A percentile compares a stretch with the other conserved stretches of the same genome.
Evolutionary conservation across 148 eudicot genomes (phyloP).

Genomic region (Camellia sinensis): DNA sequence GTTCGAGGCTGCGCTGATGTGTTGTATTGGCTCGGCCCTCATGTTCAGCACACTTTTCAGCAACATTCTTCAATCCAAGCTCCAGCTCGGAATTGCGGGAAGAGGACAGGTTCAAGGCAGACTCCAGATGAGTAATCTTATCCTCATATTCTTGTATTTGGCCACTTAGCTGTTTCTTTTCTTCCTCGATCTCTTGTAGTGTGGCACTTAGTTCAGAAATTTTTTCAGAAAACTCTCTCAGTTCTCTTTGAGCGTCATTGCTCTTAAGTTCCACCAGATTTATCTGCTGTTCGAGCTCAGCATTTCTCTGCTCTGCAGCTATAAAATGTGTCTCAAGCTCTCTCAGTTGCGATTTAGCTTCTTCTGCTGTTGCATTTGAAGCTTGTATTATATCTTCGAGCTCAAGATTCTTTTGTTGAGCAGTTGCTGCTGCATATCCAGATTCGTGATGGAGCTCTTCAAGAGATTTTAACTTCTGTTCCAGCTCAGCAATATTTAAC

Average conservation of each 20-base stretch:
- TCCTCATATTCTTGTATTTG: slow-evolving; percentile 30
- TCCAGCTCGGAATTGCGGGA: slow-evolving; percentile 43
- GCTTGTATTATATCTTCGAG: slow-evolving; percentile 38
- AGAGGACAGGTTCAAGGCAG: slow-evolving; percentile 33
- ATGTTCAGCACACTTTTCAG: too few species aligned
- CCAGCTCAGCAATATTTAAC: slow-evolving; percentile 45
- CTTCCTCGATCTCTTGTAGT: slow-evolving; percentile 33
- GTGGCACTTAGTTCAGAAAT: slow-evolving; percentile 24
- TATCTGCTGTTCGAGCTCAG: slow-evolving; percentile 39
- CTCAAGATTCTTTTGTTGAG: slow-evolving; percentile 39
- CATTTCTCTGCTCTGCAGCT: slow-evolving; percentile 28
- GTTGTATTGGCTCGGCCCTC: too few species aligned
- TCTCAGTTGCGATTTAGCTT: slow-evolving; percentile 36
- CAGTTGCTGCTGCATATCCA: slow-evolving; percentile 32
- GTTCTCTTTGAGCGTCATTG: slow-evolving; percentile 36
- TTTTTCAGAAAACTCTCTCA: slow-evolving; percentile 34
- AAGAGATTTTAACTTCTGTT: slow-evolving; percentile 39
- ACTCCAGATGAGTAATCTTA: slow-evolving; percentile 36
- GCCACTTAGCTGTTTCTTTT: slow-evolving; percentile 28
- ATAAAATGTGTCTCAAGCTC: slow-evolving; percentile 34
- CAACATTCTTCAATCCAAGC: too few species aligned
- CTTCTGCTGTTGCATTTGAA: slow-evolving; percentile 36
- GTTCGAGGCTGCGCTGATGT: slow-evolving; percentile 44
- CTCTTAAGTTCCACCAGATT: slow-evolving; percentile 35
- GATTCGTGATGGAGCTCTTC: slow-evolving; percentile 51